Base-by-base conservation (phyloP, 352 stramenopile genomes). In the Lagenidium giganteum region DNA sequence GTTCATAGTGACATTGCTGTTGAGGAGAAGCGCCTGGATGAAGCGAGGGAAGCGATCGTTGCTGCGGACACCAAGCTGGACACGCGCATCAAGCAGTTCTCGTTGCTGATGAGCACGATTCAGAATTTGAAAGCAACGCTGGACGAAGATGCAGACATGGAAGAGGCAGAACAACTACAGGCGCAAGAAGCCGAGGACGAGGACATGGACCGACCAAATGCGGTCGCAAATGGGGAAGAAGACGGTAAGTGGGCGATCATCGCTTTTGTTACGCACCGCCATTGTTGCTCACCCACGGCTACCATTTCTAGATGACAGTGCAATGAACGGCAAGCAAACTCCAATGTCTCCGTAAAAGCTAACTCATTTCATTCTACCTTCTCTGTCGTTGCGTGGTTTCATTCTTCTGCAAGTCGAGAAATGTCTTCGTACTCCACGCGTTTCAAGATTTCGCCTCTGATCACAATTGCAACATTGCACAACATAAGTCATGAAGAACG, bases 341-440 rank as follows among this genome's bases (percentile, higher is more conserved):
- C 22, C 43, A 13, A 42, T 31, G 16, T 47, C 51, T 21, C 51
- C 43, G 3, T 32, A n/a, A n/a, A n/a, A n/a, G n/a, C n/a, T n/a
- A n/a, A n/a, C n/a, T n/a, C n/a, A n/a, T n/a, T n/a, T n/a, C 16
- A 22, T 51, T 27, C 48, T 35, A 31, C 28, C 29, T 36, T 61
- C 1, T 47, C 46, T 25, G 5, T 27, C n/a, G 22, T 13, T 23
- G 28, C 29, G n/a, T n/a, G n/a, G n/a, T n/a, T n/a, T n/a, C n/a
- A n/a, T 5, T 78, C 61, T 2, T 86, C 72, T 5, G 56, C 71
- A 0, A 90, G 46, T 46, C 73, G 72, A 51, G 80, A 86, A 49
- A 93, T 81, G 50, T 91, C 80, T 66, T 94, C 80, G 38, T 93
- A 91, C 55, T 92, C 83, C 28, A 94, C 73, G 24, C 60, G 54